Percentiles rank a stretch among this genome's conserved stretches.
These are phyloP conservation scores for Phytophthora pisi DNA, from an alignment of 352 stramenopile species.

Conservation along the genomic window DNA sequence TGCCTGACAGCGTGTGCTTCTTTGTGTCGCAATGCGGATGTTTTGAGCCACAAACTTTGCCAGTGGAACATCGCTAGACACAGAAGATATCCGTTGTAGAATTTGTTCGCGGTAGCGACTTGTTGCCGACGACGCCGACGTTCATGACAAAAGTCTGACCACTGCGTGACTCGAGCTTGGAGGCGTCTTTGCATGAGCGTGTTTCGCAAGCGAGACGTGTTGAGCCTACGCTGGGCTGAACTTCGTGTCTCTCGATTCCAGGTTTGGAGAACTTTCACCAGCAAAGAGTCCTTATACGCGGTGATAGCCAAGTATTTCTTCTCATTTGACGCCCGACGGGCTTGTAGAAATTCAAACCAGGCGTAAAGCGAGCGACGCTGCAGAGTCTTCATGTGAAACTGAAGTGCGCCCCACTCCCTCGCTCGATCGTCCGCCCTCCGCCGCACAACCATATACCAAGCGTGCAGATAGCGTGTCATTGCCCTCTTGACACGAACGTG, in stretches of 20 bases:
- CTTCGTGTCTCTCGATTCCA: conserved; percentile 10
- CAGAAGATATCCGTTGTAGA: conserved; percentile 37
- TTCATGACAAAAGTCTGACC: conserved; percentile 14
- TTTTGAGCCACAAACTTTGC: conserved; percentile 33
- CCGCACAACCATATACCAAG: conserved; percentile 9
- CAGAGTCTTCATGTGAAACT: conserved; percentile 12
- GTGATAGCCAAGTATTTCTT: conserved; percentile 5
- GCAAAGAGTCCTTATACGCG: conserved; percentile 10
- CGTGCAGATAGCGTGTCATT: conserved; percentile 8
- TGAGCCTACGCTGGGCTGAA: neutral
- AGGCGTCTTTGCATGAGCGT: conserved; percentile 11
- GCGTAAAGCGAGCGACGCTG: conserved; percentile 20
- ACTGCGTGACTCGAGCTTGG: conserved; percentile 12
- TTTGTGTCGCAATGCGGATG: conserved; percentile 12
- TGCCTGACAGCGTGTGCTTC: neutral
- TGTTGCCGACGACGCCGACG: conserved; percentile 12
- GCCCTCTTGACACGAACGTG: conserved; percentile 13
- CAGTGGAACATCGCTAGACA: conserved; percentile 37
- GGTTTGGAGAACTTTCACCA: conserved; percentile 9
- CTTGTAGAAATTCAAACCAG: conserved; percentile 17
- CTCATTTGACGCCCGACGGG: conserved; percentile 4
- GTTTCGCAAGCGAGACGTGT: neutral
- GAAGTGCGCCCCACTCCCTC: conserved; percentile 16
- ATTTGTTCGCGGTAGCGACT: conserved; percentile 19
- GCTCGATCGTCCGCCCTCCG: conserved; percentile 6